These are phyloP conservation scores for Lactarius deliciosus DNA, from an alignment of 768 basidiomycete genomes.

Conservation along the genomic window DNA sequence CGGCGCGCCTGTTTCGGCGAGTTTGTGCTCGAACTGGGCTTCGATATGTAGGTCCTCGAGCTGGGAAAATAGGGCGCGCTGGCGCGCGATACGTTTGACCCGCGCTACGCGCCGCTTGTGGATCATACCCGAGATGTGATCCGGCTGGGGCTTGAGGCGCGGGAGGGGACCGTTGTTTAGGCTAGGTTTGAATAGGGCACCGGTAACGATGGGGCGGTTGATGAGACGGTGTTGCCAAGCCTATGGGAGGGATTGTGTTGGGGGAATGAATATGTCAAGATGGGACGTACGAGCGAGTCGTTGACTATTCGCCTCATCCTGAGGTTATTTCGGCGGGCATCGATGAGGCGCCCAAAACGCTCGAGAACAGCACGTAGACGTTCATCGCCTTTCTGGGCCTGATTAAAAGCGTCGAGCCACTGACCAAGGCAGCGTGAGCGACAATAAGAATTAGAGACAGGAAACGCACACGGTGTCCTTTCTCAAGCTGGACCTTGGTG, in stretches of 20 bases:
- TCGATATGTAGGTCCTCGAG: constrained; percentile 41
- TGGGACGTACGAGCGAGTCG: constrained; percentile 51
- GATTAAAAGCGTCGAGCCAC: constrained; percentile 60
- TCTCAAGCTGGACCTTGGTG: constrained; percentile 48
- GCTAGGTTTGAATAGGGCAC: constrained; percentile 64
- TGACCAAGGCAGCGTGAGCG: constrained; percentile 32
- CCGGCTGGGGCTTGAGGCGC: constrained; percentile 76
- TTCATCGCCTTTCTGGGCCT: constrained; percentile 54
- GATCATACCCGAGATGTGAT: constrained; percentile 70
- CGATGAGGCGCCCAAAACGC: constrained; percentile 61
- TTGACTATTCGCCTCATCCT: constrained; percentile 47
- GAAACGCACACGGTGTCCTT: constrained; percentile 55
- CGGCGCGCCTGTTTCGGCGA: constrained; percentile 20
- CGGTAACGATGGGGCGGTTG: constrained; percentile 68
- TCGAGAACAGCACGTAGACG: constrained; percentile 46
- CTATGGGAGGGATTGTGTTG: constrained; percentile 37
- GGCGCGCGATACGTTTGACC: constrained; percentile 45
- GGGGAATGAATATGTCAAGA: neutral
- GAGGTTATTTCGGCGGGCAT: constrained; percentile 48
- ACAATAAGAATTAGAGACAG: neutral
- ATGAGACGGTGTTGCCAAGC: constrained; percentile 55
- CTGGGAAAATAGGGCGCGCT: constrained; percentile 37
- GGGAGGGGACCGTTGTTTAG: constrained; percentile 70
- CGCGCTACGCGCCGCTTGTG: constrained; percentile 44
- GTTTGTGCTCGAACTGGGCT: constrained; percentile 39